Base-by-base conservation (phyloP, 257 asterid genomes). In the Solanum paucissectum region DNA sequence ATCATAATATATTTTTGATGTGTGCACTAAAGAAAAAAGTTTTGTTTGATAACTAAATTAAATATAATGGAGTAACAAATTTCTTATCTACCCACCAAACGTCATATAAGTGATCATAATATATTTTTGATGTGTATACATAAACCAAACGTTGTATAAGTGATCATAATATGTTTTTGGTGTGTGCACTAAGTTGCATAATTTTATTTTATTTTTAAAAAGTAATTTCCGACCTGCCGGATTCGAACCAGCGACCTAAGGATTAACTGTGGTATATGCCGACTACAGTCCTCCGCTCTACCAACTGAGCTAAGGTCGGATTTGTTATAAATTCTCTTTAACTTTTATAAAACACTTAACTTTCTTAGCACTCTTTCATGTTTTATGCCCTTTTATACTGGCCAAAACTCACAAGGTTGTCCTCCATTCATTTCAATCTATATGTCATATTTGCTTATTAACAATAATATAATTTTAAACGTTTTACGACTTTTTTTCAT, bases 301-400 rank as follows among this genome's bases (percentile, higher is more conserved):
- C 94, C 94, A 91, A 92, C 96, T 91, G 96, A 91, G 94, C 93
- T 93, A 93, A 93, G 94, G 94, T 93, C 96, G 95, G 95, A 23
- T 13, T 12, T 55, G 2, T 0, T 4, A 0, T 0, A 0, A 5
- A 0, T 7, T 0, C 18, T 60, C 12, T 60, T 23, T 23, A 23
- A 14, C 2, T 2, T 5, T 0, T 14, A 49, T 49, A 44, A 49
- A 49, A 49, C 7, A 12, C 20, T 5, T 2, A 25, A 25, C 13
- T 25, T 11, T 12, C 2, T 38, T 3, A 3, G 14, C 4, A 25
- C 4, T 76, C 7, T 6, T 40, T 76, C 23, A 5, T 27, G 1
- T 40, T 6, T 25, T 13, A 25, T 42, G 14, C 1, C 9, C 9
- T 52, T 52, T 52, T 9, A n/a, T 46, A 11, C 14, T 5, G 36